A percentile compares a stretch with the other conserved stretches of the same genome.
Conservation (phyloP, 1,284 basidiomycete genomes). For the Malassezia arunalokei region DNA sequence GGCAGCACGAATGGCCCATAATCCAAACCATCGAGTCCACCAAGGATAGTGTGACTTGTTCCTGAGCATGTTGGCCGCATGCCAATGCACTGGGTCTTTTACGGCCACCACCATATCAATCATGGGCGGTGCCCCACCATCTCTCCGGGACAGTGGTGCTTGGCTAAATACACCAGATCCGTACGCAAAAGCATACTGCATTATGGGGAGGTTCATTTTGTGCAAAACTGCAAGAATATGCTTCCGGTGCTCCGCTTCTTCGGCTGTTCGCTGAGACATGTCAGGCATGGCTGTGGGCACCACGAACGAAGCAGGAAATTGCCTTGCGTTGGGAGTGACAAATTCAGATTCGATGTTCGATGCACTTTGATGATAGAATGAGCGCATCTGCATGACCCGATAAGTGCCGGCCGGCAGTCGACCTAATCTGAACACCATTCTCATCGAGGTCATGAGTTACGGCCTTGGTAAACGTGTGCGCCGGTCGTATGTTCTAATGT, state of each 20-base stretch:
- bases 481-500: too few relatives aligned
- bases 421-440: too few relatives aligned
- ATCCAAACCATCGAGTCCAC: constrained; percentile 67
- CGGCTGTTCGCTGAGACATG: not conserved
- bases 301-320: constrained; percentile 15
- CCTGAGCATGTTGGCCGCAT: constrained; percentile 83
- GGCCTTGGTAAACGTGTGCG: too few relatives aligned
- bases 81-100: constrained; percentile 79
- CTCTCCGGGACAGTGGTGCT: constrained; percentile 28
- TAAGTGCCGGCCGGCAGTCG: too few relatives aligned
- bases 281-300: constrained; percentile 7
- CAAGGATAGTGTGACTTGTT: constrained; percentile 79
- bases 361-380: too few relatives aligned
- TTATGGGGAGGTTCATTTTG: not conserved
- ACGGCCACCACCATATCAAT: constrained; percentile 93
- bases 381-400: too few relatives aligned
- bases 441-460: too few relatives aligned
- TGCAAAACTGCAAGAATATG: constrained; percentile 2
- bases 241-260: constrained; percentile 8
- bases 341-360: too few relatives aligned
- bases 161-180: constrained; percentile 87
- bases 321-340: not conserved
- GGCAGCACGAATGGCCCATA: constrained; percentile 61
- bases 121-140: constrained; percentile 50
- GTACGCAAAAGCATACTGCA: constrained; percentile 84